Evolutionary conservation across 306 rosid species (phyloP), one percentile per base, ranked within the genome.

Genomic region (Trifolium fragiferum): DNA sequence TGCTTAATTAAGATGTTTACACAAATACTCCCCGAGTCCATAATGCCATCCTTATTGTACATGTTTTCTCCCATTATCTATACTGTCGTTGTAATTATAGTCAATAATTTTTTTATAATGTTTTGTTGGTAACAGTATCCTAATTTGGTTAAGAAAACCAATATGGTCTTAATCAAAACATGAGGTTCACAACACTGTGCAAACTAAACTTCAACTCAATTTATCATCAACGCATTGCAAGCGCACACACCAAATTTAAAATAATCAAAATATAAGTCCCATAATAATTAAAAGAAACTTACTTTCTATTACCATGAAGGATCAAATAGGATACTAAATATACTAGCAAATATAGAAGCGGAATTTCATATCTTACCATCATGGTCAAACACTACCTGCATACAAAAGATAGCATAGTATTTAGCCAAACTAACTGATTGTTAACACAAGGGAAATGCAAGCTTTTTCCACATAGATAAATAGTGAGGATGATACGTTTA

Each of bases 311-410:
- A 75, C 21, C 37, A 32, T 51, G 21, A 55, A 68, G 38, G 47
- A 68, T 64, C 50, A 77, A 44, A 76, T 71, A 32, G 72, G 38
- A 25, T 32, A 9, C 20, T 82, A 75, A 54, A 78, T 72, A 60
- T 70, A 73, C 66, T 77, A 57, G 40, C 78, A 57, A 73, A 54
- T 59, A 59, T 47, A 74, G 15, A 66, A 25, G 79, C n/a, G 63
- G 79, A 76, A 74, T 30, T 64, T 5, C 8, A 81, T 61, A 82
- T 72, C 97, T 85, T 88, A 93, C 97, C 98, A 87, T 89, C 96
- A 86, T 94, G 98, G 86, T 94, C 98, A 81, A 94, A 94, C 75
- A 88, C 98, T 80, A 94, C 98, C 98, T 93, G 93, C 92, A 87
- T 11, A 73, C 62, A 85, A 76, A 76, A 69, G 68, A 78, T 72